Evolutionary conservation across 129 eudicot species (phyloP).

Genomic region (Flaveria trinervia): DNA sequence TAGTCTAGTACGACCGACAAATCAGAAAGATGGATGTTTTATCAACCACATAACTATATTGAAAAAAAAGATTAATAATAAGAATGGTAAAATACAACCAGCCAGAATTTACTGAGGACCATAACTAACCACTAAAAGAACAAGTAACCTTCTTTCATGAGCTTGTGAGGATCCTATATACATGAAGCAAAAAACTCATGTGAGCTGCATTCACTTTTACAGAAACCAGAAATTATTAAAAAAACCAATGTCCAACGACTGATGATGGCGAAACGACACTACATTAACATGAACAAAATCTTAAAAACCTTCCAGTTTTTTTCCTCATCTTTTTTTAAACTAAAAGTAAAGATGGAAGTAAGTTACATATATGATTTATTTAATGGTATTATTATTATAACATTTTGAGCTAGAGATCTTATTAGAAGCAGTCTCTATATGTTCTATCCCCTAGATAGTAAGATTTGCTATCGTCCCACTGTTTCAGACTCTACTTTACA

Average conservation of each 20-base stretch:
- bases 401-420: too few species aligned
- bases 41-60: background rate
- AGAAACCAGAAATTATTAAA: slow-evolving; percentile 5
- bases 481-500: too few species aligned
- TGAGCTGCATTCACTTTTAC: slow-evolving; percentile 34
- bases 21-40: background rate
- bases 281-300: slow-evolving; percentile 17
- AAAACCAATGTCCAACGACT: slow-evolving; percentile 5
- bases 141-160: slow-evolving; percentile 24
- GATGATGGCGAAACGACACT: slow-evolving; percentile 12
- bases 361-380: too few species aligned
- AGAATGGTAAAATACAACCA: slow-evolving; percentile 16
- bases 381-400: too few species aligned
- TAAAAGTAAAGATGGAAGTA: background rate
- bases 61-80: background rate
- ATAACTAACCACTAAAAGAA: slow-evolving; percentile 27
- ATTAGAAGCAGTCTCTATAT: too few species aligned
- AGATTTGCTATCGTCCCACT: too few species aligned
- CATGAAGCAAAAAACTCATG: slow-evolving; percentile 30
- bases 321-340: background rate
- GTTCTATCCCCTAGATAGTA: too few species aligned
- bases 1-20: background rate
- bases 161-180: slow-evolving; percentile 22
- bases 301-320: background rate
- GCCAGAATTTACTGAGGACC: slow-evolving; percentile 30